Base-by-base conservation (phyloP, 2,329 filamentous ascomycete species). In the Epichloe coenophiala region DNA sequence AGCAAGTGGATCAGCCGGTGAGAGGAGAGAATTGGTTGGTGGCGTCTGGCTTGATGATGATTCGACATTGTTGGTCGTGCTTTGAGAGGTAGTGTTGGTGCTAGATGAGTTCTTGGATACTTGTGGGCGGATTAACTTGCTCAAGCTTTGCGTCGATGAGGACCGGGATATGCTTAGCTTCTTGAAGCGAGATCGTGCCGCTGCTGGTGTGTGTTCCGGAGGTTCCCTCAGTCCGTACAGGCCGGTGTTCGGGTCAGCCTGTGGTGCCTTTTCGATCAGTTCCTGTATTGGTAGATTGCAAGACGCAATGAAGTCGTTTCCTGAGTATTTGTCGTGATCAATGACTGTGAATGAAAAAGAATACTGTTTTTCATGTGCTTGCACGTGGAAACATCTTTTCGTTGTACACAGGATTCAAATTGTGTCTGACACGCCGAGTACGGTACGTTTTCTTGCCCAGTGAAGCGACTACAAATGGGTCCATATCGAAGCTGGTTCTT, bases 321-420 rank as follows among this genome's bases (percentile, higher is more conserved):
- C 89, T 1, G 93, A 96, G 59, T 97, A 87, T 69, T 95, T 96
- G 73, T 98, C 93, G 56, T 88, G 81, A 63, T 98, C 93, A 57
- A 98, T 88, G 49, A 97, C 87, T 1, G 88, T 93, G 60, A 98
- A 97, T 51, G 79, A 77, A 54, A 98, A 84, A 0, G 86, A 91
- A 66, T 95, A 98, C 33, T 81, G 73, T 61, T 89, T 83, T 66
- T 98, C 93, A 60, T 95, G 86, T 54, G 78, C 79, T 64, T 94
- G 78, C 21, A 98, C 87, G 59, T 97, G 91, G 70, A 97, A 98
- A 83, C 80, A 98, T 94, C 74, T 97, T 97, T 71, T 98, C 93
- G 59, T 97, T 88, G 65, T 84, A 98, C 9, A 95, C 79, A 0
- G 93, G 93, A 64, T 98, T 97, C 50, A 98, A 73, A 60, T 95